Evolutionary conservation across 306 rosid species (phyloP), one percentile per base, ranked within the genome.

Genomic region (Boehmeria nivea): DNA sequence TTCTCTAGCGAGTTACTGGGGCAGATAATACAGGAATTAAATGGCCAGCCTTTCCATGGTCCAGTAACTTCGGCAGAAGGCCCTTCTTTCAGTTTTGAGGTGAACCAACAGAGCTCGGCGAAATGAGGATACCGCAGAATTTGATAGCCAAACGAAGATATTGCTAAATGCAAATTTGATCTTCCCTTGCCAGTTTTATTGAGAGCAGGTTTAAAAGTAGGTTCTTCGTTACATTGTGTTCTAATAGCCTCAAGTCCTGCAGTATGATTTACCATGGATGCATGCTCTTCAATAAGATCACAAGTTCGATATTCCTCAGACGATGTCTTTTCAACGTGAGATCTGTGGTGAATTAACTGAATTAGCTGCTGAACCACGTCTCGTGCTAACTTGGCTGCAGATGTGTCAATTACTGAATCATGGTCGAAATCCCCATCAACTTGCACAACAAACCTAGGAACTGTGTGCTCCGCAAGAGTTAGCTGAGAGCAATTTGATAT

Each of bases 21-120:
- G 39, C 86, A 82, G 67, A 81, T 70, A 22, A 91, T 67, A 74
- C 99, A 91, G 26, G 99, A 84, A 73, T 91, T 87, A 73, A 91
- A 91, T 59, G 98, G 96, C 99, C 99, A 91, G 27, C 95, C 93
- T 76, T 77, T 91, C 99, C 99, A 91, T 26, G 95, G 96, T 31
- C 99, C 99, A 67, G 72, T 87, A 57, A 73, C 73, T 57, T 91
- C 96, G 51, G 89, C 84, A 67, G 67, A 76, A 46, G 99, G 96
- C 67, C 96, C 99, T 61, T 82, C 93, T 65, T 82, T 81, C 61
- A 91, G 71, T 55, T 87, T 91, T 43, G 99, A 91, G 4, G 99
- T 91, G 77, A 87, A 76, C 99, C 96, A 87, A 70, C 99, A 91
- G 49, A 91, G 95, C 70, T 87, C 99, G 43, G 96, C 89, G 63